Conservation (phyloP, 202 grass and related monocot species). For the Saccharum hybrid region DNA sequence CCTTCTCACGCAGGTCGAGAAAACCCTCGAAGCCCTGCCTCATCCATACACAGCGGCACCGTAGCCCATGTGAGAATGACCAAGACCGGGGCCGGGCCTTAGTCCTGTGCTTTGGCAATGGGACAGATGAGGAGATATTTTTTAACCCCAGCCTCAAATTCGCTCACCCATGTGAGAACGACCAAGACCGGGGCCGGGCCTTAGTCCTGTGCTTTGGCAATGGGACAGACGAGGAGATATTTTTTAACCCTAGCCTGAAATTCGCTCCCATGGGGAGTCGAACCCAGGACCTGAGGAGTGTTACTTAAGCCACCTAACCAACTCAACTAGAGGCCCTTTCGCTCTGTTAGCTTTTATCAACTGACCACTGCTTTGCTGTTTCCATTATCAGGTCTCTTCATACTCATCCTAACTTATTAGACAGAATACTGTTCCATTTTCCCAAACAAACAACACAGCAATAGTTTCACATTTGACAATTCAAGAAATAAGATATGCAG, state of each 20-base stretch:
- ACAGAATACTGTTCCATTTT: constrained; percentile 5
- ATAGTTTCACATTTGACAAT: constrained; percentile 9
- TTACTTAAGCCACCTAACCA: too few species aligned
- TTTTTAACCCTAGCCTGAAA: neutral
- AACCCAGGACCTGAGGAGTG: too few species aligned
- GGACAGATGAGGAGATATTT: neutral
- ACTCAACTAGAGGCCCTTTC: too few species aligned
- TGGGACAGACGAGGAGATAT: neutral
- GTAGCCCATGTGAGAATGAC: neutral
- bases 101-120: neutral
- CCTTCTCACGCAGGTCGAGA: neutral
- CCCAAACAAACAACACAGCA: constrained; percentile 8
- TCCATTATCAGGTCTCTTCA: neutral
- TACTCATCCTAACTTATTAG: constrained; percentile 15
- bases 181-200: neutral
- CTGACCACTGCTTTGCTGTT: neutral
- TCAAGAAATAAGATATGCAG: constrained; percentile 39
- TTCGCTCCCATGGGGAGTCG: neutral
- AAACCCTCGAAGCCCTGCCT: neutral
- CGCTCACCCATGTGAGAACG: neutral
- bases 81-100: neutral
- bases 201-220: neutral
- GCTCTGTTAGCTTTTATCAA: neutral
- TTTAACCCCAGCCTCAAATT: neutral
- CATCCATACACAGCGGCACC: neutral